Percentiles rank a stretch among this genome's conserved stretches.
phyloP scores from a whole-genome alignment of 495 filamentous ascomycete species.

The Penicillium fimorum region DNA sequence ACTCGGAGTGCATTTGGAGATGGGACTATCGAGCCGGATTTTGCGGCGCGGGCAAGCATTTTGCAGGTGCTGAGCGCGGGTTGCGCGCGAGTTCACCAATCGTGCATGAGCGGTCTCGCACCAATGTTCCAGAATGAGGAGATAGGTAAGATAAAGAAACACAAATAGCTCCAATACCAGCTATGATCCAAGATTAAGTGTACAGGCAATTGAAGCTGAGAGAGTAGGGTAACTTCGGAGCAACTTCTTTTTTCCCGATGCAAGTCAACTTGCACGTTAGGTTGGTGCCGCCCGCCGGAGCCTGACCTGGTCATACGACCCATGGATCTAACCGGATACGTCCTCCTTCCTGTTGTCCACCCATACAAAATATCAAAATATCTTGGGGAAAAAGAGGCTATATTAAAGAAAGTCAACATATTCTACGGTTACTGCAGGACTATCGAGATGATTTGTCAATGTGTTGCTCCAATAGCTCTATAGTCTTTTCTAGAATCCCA shows the following conservation, averaged over 20 bases:
- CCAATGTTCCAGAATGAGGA: neutral
- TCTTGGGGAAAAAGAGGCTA: neutral
- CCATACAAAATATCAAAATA: neutral
- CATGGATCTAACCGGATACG: neutral
- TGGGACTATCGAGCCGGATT: constrained; percentile 35
- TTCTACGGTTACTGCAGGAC: neutral
- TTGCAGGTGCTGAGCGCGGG: constrained; percentile 29
- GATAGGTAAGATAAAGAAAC: neutral
- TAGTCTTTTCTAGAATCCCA: neutral
- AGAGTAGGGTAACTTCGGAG: constrained; percentile 20
- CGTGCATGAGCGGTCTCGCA: constrained; percentile 19
- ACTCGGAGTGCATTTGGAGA: constrained; percentile 48
- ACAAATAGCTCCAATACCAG: neutral
- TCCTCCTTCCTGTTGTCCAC: neutral
- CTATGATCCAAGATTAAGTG: neutral
- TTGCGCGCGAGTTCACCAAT: constrained; percentile 25
- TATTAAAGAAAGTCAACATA: neutral
- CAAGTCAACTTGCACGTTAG: constrained; percentile 20
- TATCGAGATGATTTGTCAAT: neutral
- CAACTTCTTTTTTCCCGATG: constrained; percentile 27
- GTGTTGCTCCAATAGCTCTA: neutral
- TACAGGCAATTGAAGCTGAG: constrained; percentile 14
- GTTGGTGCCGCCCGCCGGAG: constrained; percentile 26
- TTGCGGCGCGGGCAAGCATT: constrained; percentile 38
- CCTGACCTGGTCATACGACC: constrained; percentile 18